Evolutionary conservation across 345 rosid genomes (phyloP).

Genomic region (Excoecaria cochinchinensis): DNA sequence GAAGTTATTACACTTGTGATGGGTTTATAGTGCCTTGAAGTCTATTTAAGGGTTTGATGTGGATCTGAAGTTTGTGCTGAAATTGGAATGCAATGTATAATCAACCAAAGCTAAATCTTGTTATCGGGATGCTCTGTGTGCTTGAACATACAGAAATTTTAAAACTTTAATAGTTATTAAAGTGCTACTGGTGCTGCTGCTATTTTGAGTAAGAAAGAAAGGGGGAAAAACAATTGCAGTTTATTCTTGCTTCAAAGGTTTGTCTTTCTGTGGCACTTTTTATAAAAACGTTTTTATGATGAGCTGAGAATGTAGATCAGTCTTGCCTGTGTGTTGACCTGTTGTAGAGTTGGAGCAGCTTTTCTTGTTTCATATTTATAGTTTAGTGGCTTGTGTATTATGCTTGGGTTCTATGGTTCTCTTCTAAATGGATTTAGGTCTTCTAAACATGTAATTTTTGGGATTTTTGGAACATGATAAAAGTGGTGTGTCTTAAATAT

Average conservation of each 20-base stretch:
- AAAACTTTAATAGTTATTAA: background rate
- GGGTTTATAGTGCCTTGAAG: background rate
- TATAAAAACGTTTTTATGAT: background rate
- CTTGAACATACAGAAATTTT: conserved; percentile 2
- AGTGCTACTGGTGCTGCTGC: background rate
- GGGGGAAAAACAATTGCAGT: background rate
- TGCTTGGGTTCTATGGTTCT: background rate
- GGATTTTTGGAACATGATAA: background rate
- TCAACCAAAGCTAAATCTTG: background rate
- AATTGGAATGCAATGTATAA: conserved; percentile 13
- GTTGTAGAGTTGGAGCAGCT: background rate
- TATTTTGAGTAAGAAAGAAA: background rate
- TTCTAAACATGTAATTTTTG: background rate
- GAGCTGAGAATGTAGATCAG: background rate
- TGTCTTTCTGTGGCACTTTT: background rate
- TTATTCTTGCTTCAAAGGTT: no score
- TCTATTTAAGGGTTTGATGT: conserved; percentile 13
- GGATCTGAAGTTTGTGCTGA: conserved; percentile 25
- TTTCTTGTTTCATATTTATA: background rate
- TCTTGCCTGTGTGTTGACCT: background rate
- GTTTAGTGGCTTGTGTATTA: background rate
- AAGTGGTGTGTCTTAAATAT: background rate
- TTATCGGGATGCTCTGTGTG: conserved; percentile 5
- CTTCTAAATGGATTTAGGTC: background rate
- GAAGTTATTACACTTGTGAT: conserved; percentile 10